Conservation (phyloP, 805 yeast species). For the Komagataella pastoris region DNA sequence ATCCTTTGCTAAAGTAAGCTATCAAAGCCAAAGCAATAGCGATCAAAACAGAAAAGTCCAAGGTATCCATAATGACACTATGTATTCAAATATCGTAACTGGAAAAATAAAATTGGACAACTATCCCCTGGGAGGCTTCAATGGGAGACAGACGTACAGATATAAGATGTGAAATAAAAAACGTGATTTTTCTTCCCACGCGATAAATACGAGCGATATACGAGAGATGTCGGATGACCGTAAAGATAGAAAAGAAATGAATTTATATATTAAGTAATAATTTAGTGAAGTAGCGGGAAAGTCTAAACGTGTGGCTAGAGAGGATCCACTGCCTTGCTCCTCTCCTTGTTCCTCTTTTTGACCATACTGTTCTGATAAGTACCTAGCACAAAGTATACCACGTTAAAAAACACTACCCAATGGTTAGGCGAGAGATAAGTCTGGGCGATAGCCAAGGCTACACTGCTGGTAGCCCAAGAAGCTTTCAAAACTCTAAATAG, state of each 20-base stretch:
- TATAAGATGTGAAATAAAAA: not conserved
- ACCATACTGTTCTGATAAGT: conserved; percentile 47
- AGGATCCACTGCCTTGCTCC: not conserved
- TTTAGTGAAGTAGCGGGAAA: not conserved
- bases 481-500: conserved; percentile 32
- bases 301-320: not conserved
- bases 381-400: conserved; percentile 45
- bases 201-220: not conserved
- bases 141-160: not conserved
- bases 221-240: not conserved
- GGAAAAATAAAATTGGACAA: not conserved
- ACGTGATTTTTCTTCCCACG: not conserved
- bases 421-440: conserved; percentile 39
- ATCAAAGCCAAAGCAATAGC: conserved; percentile 53
- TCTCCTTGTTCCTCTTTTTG: conserved; percentile 19
- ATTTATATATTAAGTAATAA: too few species aligned
- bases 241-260: not conserved
- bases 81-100: not conserved
- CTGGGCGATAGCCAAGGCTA: conserved; percentile 42
- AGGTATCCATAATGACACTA: conserved; percentile 32
- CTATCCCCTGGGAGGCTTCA: not conserved
- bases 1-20: conserved; percentile 56
- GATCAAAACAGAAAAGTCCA: conserved; percentile 57
- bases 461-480: conserved; percentile 40
- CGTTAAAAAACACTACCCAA: conserved; percentile 53